Evolutionary conservation across 140 eudicot genomes (phyloP).

Genomic region (Senecio squalidus): DNA sequence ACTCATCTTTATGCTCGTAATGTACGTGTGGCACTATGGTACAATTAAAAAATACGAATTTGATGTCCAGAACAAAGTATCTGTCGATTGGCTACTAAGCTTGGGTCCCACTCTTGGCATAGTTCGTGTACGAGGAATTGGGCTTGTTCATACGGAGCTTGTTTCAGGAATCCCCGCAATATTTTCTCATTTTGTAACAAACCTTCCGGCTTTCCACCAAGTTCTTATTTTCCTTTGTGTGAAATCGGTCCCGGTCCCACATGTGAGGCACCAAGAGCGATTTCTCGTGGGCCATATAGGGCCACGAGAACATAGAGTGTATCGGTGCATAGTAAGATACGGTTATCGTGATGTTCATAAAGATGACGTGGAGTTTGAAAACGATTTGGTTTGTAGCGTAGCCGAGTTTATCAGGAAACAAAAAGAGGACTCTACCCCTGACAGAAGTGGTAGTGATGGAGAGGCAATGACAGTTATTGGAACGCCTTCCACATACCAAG

Average conservation of each 20-base stretch:
- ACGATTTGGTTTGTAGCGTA: constrained; percentile 77
- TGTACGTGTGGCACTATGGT: constrained; percentile 83
- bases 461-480: constrained; percentile 76
- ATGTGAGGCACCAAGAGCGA: constrained; percentile 76
- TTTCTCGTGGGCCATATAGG: constrained; percentile 90
- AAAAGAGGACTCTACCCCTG: constrained; percentile 15
- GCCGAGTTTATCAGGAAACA: constrained; percentile 78
- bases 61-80: constrained; percentile 92
- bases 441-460: constrained; percentile 15
- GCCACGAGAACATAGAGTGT: constrained; percentile 64
- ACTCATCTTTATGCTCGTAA: constrained; percentile 58
- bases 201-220: constrained; percentile 96
- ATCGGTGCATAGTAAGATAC: constrained; percentile 83
- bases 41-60: constrained; percentile 70
- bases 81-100: constrained; percentile 85
- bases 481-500: constrained; percentile 52
- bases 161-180: constrained; percentile 95
- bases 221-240: constrained; percentile 85
- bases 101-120: constrained; percentile 91
- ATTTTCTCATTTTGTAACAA: constrained; percentile 92
- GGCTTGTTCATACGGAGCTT: constrained; percentile 90
- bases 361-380: constrained; percentile 82
- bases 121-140: constrained; percentile 88
- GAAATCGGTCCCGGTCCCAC: constrained; percentile 86
- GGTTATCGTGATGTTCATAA: constrained; percentile 92